These are phyloP conservation scores for Bruguiera hainesii DNA, from an alignment of 441 rosid species.

Conservation along the genomic window DNA sequence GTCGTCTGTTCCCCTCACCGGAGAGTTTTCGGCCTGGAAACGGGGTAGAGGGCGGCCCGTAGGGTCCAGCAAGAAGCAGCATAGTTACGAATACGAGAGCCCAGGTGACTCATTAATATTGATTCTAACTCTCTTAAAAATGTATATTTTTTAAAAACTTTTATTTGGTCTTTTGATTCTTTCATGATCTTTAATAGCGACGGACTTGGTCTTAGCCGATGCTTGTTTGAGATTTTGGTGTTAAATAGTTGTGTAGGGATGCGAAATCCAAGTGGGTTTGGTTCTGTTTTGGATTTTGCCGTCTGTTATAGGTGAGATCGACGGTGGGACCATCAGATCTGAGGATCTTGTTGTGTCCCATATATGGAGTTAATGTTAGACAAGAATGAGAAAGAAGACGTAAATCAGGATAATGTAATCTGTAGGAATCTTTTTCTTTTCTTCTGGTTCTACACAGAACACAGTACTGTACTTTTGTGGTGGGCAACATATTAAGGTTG, in stretches of 20 bases:
- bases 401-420: conserved; percentile 30
- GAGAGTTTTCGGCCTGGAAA: conserved; percentile 51
- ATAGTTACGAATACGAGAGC: conserved; percentile 44
- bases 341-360: conserved; percentile 27
- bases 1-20: conserved; percentile 58
- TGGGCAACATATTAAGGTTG: conserved; percentile 8
- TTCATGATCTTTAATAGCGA: no score
- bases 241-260: no score
- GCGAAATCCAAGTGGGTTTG: conserved; percentile 1
- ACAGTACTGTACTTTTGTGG: conserved; percentile 25
- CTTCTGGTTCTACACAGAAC: conserved; percentile 2
- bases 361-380: conserved; percentile 38
- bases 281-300: conserved; percentile 15
- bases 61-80: conserved; percentile 53
- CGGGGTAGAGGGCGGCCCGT: conserved; percentile 53
- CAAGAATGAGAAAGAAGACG: conserved; percentile 13
- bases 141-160: background rate
- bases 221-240: no score
- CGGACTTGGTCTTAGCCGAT: no score
- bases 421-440: conserved; percentile 37
- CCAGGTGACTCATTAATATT: conserved; percentile 33
- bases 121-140: background rate
- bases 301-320: conserved; percentile 24
- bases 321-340: conserved; percentile 45
- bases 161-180: background rate